These are phyloP conservation scores for Penicillium sp. DNA, from an alignment of 2,329 filamentous ascomycete genomes.

Conservation along the genomic window DNA sequence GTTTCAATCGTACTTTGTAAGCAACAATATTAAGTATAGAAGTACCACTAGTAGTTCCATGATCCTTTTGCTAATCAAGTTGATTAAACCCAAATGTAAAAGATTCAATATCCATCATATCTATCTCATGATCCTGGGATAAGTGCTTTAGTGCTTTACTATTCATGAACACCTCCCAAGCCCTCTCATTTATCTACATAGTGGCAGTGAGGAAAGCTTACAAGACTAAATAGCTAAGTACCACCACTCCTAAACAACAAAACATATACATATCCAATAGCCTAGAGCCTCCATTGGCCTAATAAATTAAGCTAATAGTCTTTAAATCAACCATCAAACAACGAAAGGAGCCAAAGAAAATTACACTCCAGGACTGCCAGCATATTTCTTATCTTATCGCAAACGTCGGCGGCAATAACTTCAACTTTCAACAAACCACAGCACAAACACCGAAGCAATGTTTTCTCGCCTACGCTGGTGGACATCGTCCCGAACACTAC, in stretches of 20 bases:
- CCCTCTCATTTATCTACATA: background rate
- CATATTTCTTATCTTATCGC: constrained; percentile 20
- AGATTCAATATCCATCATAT: background rate
- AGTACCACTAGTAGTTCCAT: background rate
- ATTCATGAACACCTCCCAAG: background rate
- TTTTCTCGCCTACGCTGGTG: constrained; percentile 1
- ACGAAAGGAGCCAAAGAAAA: background rate
- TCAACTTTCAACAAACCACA: background rate
- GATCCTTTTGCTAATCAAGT: background rate
- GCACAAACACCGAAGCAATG: constrained; percentile 7
- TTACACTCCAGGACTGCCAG: no score
- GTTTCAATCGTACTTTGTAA: background rate
- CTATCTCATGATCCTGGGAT: background rate
- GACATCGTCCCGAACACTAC: background rate
- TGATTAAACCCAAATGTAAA: background rate
- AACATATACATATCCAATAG: background rate
- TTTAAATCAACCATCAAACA: background rate
- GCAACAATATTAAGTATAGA: background rate
- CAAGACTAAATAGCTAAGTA: background rate
- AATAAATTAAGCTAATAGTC: background rate
- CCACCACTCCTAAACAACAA: background rate
- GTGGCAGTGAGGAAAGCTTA: background rate
- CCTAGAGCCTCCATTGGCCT: background rate
- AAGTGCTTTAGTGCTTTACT: background rate
- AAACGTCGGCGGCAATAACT: background rate